phyloP scores from a whole-genome alignment of 176 grass and related monocot species.

The Echinochloa phyllopogon region DNA sequence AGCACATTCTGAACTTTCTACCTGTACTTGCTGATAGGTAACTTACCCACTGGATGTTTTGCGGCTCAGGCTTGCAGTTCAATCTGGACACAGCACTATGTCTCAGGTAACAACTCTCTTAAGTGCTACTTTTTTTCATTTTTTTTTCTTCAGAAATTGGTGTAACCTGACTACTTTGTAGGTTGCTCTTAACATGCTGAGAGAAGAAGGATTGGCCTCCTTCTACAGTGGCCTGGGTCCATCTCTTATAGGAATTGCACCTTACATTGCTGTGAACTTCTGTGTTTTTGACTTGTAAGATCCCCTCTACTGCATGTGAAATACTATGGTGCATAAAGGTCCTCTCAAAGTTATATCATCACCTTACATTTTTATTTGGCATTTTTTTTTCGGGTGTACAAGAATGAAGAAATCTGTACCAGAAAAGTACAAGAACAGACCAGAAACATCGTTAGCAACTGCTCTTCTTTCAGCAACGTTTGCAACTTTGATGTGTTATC shows the following conservation, averaged over 20 bases:
- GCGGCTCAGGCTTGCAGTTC: slow-evolving; percentile 92
- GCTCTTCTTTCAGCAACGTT: slow-evolving; percentile 91
- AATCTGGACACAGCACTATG: slow-evolving; percentile 88
- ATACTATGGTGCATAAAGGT: slow-evolving; percentile 30
- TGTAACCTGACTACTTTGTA: slow-evolving; percentile 55
- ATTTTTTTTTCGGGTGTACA: slow-evolving; percentile 26
- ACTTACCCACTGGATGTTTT: slow-evolving; percentile 97
- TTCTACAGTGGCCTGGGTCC: slow-evolving; percentile 95
- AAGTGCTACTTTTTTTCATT: slow-evolving; percentile 19
- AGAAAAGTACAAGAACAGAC: slow-evolving; percentile 83
- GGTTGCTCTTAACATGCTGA: slow-evolving; percentile 94
- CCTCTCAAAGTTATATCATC: slow-evolving; percentile 11
- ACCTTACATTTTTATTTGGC: slow-evolving; percentile 15
- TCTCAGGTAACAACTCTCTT: slow-evolving; percentile 69
- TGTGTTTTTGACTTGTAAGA: slow-evolving; percentile 99
- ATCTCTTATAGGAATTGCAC: slow-evolving; percentile 92
- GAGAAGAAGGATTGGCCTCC: slow-evolving; percentile 88
- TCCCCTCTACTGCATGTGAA: slow-evolving; percentile 38
- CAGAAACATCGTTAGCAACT: slow-evolving; percentile 89
- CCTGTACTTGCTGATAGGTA: slow-evolving; percentile 64
- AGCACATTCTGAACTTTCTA: slow-evolving; percentile 31
- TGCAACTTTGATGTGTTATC: slow-evolving; percentile 93
- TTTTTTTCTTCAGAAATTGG: slow-evolving; percentile 1
- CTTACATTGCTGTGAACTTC: slow-evolving; percentile 99
- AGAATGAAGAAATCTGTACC: slow-evolving; percentile 98